phyloP scores from a whole-genome alignment of 2,329 filamentous ascomycete genomes.

The Xenoacremonium recifei region DNA sequence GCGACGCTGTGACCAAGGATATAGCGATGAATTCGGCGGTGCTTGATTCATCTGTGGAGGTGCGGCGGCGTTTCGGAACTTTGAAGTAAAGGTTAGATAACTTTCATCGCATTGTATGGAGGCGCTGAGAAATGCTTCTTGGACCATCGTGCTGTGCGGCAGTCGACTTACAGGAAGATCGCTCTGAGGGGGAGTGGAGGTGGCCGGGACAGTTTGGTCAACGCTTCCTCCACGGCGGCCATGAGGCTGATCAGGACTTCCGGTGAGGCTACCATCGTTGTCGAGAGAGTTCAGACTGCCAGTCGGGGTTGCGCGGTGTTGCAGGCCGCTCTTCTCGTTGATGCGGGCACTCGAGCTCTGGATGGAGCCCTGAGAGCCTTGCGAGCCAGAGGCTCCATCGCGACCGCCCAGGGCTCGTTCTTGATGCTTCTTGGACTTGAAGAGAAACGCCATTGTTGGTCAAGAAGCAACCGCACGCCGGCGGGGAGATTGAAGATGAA shows the following conservation, averaged over 20 bases:
- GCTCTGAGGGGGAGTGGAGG: slow-evolving; percentile 22
- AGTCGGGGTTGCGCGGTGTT: slow-evolving; percentile 68
- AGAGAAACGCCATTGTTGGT: slow-evolving; percentile 73
- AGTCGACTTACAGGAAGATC: slow-evolving; percentile 42
- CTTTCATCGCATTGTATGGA: too few relatives aligned
- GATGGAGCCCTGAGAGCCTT: slow-evolving; percentile 42
- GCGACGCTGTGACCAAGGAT: slow-evolving; percentile 92
- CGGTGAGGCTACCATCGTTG: slow-evolving; percentile 52
- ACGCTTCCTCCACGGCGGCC: slow-evolving; percentile 52
- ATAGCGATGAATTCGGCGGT: slow-evolving; percentile 75
- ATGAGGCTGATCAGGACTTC: slow-evolving; percentile 62
- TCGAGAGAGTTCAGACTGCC: slow-evolving; percentile 74
- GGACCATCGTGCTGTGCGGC: background rate
- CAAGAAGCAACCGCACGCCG: slow-evolving; percentile 36
- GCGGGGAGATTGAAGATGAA: slow-evolving; percentile 23
- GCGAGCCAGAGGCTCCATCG: slow-evolving; percentile 47
- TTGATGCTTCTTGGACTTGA: slow-evolving; percentile 78
- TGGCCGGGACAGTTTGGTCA: slow-evolving; percentile 53
- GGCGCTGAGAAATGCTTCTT: background rate
- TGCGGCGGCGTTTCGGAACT: slow-evolving; percentile 55
- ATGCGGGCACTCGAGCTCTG: slow-evolving; percentile 47
- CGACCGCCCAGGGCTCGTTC: slow-evolving; percentile 58
- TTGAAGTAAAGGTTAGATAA: slow-evolving; percentile 16
- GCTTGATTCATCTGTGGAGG: slow-evolving; percentile 23
- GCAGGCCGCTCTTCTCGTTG: slow-evolving; percentile 49